These are phyloP conservation scores for Globisporangium camurandrum DNA, from an alignment of 352 stramenopile species.

Conservation along the genomic window DNA sequence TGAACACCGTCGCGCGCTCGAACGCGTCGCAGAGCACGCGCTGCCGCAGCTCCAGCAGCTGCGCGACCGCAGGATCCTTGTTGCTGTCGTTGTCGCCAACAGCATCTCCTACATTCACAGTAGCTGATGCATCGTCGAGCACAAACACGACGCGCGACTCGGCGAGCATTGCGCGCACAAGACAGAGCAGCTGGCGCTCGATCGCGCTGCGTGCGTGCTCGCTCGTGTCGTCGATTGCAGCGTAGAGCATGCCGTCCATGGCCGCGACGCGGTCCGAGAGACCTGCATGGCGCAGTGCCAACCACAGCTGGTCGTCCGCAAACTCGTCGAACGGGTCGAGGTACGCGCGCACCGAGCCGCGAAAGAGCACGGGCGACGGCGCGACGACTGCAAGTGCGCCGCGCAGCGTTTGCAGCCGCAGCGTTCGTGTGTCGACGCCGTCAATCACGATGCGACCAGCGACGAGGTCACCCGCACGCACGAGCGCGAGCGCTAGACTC, in stretches of 20 bases:
- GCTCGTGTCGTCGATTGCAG: constrained; percentile 81
- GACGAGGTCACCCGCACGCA: constrained; percentile 90
- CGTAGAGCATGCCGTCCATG: constrained; percentile 50
- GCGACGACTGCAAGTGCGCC: constrained; percentile 91
- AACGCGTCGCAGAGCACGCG: constrained; percentile 86
- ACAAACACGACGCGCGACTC: constrained; percentile 86
- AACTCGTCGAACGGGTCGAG: constrained; percentile 58
- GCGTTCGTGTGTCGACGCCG: constrained; percentile 76
- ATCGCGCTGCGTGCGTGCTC: constrained; percentile 92
- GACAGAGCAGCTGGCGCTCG: constrained; percentile 94
- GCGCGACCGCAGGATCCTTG: constrained; percentile 79
- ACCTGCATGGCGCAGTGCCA: constrained; percentile 20
- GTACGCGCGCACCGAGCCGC: constrained; percentile 79
- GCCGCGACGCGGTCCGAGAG: constrained; percentile 50
- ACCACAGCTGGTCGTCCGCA: constrained; percentile 57
- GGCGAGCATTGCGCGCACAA: constrained; percentile 91
- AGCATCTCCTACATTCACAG: too few species aligned
- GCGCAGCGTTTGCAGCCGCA: constrained; percentile 85
- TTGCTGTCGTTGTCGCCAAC: neutral
- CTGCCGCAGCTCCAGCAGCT: constrained; percentile 48
- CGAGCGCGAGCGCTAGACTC: constrained; percentile 86
- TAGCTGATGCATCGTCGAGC: constrained; percentile 77
- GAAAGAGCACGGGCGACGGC: constrained; percentile 91
- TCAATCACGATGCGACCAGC: constrained; percentile 88
- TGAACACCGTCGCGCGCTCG: constrained; percentile 89